Percentiles rank a stretch among this genome's conserved stretches.
Evolutionary conservation across 345 rosid genomes (phyloP).

Genomic region (Draba incana): DNA sequence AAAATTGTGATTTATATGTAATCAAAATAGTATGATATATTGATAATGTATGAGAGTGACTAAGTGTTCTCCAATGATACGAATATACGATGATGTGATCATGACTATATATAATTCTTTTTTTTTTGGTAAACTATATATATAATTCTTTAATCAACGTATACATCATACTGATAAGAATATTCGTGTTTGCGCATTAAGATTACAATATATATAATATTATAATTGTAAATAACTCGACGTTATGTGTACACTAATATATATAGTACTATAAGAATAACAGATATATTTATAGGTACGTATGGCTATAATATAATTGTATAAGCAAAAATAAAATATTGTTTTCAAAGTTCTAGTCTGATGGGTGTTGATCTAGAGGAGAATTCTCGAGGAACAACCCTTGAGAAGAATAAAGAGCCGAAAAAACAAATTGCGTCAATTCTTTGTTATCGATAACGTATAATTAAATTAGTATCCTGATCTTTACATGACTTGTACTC

Average conservation of each 20-base stretch:
- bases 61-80: conserved; percentile 18
- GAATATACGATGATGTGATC: conserved; percentile 7
- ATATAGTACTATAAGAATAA: background rate
- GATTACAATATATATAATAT: background rate
- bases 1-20: background rate
- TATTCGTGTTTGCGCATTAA: conserved; percentile 26
- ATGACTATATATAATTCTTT: conserved; percentile 1
- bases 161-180: conserved; percentile 8
- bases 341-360: background rate
- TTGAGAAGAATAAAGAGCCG: no score
- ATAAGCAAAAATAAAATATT: background rate
- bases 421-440: no score
- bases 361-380: background rate
- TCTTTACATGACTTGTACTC: no score
- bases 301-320: background rate
- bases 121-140: background rate
- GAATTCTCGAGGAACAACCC: background rate
- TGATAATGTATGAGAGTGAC: background rate
- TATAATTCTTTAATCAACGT: background rate
- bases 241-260: no score
- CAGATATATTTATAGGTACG: background rate
- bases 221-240: no score
- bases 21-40: background rate
- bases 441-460: no score
- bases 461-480: no score